Base-by-base conservation (phyloP, 2,329 filamentous ascomycete genomes). In the Fusarium euwallaceae region DNA sequence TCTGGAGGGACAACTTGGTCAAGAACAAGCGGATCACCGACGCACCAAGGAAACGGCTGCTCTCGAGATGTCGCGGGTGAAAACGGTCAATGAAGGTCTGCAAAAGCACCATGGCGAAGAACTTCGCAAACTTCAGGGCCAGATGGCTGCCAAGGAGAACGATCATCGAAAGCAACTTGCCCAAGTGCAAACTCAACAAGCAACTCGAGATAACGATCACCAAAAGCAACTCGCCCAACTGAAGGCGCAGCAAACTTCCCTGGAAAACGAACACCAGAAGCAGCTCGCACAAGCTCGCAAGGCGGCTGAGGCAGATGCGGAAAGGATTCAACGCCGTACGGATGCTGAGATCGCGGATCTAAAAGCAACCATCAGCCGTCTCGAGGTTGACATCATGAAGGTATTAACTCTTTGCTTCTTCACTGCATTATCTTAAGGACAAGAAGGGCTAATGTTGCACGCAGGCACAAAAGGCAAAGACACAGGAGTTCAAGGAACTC, bases 21-120 rank as follows among this genome's bases (percentile, higher is more conserved):
- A 95, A 77, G 93, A 95, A 79, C 91, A 93, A 78, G 90, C 91
- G 8, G 92, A 95, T 71, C 92, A 94, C 81, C 88, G 89, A 29
- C 91, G 89, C 72, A 88, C 90, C 2, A 93, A 74, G 22, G 91
- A 93, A 70, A 86, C 86, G 4, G 86, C 84, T 20, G 81, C 84
- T 9, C 81, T 88, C 75, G 59, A 80, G 70, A 55, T 79, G 74
- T 61, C 79, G 79, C 67, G 68, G 43, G 87, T 93, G 59, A 92
- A 91, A 72, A 89, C 87, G 39, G 88, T 92, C 74, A 94, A 94
- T 66, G 92, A 96, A 60, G 89, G 89, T 9, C 84, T 95, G 20
- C 93, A 94, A 76, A 87, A 87, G 56, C 89, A 91, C 37, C 93
- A 97, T 78, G 91, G 93, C 62, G 88, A 90, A 41, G 92, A 95